Evolutionary conservation across 306 rosid species (phyloP), one percentile per base, ranked within the genome.

Genomic region (Begonia masoniana): DNA sequence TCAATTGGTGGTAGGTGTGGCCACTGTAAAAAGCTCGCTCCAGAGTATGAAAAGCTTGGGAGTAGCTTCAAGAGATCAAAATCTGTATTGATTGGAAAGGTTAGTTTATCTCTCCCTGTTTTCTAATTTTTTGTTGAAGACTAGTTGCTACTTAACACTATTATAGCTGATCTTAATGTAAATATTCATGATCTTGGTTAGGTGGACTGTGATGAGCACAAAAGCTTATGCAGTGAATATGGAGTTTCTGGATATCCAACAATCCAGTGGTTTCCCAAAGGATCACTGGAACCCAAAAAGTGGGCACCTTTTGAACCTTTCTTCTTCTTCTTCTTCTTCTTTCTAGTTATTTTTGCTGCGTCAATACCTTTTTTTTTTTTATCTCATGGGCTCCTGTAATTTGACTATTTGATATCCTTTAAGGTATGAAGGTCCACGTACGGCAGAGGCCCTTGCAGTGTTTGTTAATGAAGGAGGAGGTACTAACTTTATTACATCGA

Each of bases 191-290:
- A 53, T 31, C 45, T 53, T 41, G 45, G 52, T 4, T 61, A 91
- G 97, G 84, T 91, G 12, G 97, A 91, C 61, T 91, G 97, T 69
- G 97, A 91, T 65, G 92, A 79, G 51, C 94, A 91, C 48, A 85
- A 85, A 77, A 68, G 73, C 42, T 13, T 83, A 55, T 91, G 97
- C 65, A 45, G 76, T 59, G 80, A 91, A 66, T 81, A 69, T 68
- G 94, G 80, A 12, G 92, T 85, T 63, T 78, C 84, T 45, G 96
- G 94, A 23, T 85, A 91, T 60, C 97, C 97, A 52, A 78, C 97
- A 13, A 73, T 91, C 57, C 60, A 81, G 8, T 91, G 94, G 96
- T 91, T 85, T 66, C 92, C 94, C 2, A 74, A 81, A 70, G 94
- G 82, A 15, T 85, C 94, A 13, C 72, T 91, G 4, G 87, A 83